Evolutionary conservation across 768 basidiomycete genomes (phyloP).

Genomic region (Filobasidium floriforme): DNA sequence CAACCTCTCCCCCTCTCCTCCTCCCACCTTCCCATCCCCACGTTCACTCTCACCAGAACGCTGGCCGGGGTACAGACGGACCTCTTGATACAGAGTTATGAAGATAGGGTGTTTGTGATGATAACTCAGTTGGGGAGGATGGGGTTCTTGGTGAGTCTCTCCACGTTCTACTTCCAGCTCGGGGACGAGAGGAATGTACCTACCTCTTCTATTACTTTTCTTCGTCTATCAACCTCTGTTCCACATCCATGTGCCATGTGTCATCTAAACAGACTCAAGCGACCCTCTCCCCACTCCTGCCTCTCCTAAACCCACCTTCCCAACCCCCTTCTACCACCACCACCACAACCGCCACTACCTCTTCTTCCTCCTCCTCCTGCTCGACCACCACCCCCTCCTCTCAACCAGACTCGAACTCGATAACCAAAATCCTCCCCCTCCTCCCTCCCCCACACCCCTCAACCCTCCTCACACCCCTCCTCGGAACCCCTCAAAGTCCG

Average conservation of each 20-base stretch:
- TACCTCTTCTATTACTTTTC: too few species aligned
- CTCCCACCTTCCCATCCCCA: background rate
- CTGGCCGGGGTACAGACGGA: background rate
- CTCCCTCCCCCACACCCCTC: conserved; percentile 3
- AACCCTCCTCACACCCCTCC: conserved; percentile 2
- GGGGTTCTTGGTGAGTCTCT: background rate
- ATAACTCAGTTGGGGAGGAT: conserved; percentile 2
- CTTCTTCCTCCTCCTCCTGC: conserved; percentile 11
- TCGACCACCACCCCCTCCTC: too few species aligned
- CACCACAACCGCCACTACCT: background rate
- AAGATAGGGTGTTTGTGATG: background rate
- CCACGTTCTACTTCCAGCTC: background rate
- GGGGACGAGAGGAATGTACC: too few species aligned
- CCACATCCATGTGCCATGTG: too few species aligned
- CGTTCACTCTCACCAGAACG: conserved; percentile 7
- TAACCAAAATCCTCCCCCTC: conserved; percentile 15
- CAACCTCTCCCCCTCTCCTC: background rate
- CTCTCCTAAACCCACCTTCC: background rate
- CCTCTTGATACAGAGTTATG: conserved; percentile 4
- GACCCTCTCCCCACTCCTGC: conserved; percentile 4
- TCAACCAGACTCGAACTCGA: too few species aligned
- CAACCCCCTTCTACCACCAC: background rate
- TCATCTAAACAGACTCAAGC: conserved; percentile 2
- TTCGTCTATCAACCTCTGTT: too few species aligned
- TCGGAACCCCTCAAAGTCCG: background rate